Evolutionary conservation across 306 rosid genomes (phyloP).

Genomic region (Gynostemma pentaphyllum): DNA sequence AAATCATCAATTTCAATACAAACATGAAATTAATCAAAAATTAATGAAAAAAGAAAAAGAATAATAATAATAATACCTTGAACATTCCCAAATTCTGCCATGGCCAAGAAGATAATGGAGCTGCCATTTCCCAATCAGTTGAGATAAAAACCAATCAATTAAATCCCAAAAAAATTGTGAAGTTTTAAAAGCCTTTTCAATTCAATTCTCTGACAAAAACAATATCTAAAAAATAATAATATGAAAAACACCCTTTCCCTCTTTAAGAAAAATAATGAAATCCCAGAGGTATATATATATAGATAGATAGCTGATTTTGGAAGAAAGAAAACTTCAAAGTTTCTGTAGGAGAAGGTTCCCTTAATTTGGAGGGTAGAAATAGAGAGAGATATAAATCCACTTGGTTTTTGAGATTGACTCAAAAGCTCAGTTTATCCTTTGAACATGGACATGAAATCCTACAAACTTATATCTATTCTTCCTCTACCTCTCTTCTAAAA

Average conservation of each 20-base stretch:
- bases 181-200: too few species aligned
- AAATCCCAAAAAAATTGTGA: too few species aligned
- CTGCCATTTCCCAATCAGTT: constrained; percentile 28
- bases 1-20: not conserved
- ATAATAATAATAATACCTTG: constrained; percentile 34
- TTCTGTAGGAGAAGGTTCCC: too few species aligned
- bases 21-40: too few species aligned
- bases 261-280: not conserved
- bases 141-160: not conserved
- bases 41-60: not conserved
- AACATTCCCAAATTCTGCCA: constrained; percentile 65
- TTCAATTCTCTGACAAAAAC: not conserved
- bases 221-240: too few species aligned
- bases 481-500: too few species aligned
- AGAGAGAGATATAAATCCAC: not conserved
- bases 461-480: not conserved
- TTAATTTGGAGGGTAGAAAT: not conserved
- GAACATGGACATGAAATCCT: not conserved
- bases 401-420: constrained; percentile 6
- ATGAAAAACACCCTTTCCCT: not conserved
- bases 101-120: constrained; percentile 77
- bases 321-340: constrained; percentile 4
- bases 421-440: not conserved
- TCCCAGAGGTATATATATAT: not conserved
- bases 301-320: not conserved